These are phyloP conservation scores for Cryptosporidium tyzzeri DNA, from an alignment of 169 alveolate species.

Conservation along the genomic window DNA sequence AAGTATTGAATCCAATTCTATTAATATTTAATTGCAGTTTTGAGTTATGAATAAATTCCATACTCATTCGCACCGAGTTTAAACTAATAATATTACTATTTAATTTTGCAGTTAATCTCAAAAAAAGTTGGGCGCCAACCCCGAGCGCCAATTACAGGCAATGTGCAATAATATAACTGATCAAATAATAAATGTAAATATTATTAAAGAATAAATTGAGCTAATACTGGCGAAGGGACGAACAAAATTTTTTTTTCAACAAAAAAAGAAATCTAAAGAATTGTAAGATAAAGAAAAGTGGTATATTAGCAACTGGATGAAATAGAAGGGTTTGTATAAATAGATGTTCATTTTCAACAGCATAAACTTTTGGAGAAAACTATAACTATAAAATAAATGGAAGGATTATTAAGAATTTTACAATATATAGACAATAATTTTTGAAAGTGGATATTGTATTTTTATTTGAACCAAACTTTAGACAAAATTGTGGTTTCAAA, in stretches of 20 bases:
- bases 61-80: too few species aligned
- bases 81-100: background rate
- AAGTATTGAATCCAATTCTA: background rate
- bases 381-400: background rate
- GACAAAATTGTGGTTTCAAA: background rate
- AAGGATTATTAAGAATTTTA: background rate
- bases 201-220: background rate
- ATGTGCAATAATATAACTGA: background rate
- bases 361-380: background rate
- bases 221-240: too few species aligned
- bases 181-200: background rate
- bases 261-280: too few species aligned
- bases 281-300: background rate
- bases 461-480: background rate
- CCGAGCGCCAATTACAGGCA: background rate
- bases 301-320: background rate
- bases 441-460: too few species aligned
- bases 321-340: background rate
- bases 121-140: background rate
- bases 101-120: background rate
- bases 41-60: background rate
- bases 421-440: background rate
- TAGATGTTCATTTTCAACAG: background rate
- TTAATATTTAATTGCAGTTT: background rate
- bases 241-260: too few species aligned